Evolutionary conservation across 2,329 filamentous ascomycete genomes (phyloP).

Genomic region (Sclerotinia glacialis): DNA sequence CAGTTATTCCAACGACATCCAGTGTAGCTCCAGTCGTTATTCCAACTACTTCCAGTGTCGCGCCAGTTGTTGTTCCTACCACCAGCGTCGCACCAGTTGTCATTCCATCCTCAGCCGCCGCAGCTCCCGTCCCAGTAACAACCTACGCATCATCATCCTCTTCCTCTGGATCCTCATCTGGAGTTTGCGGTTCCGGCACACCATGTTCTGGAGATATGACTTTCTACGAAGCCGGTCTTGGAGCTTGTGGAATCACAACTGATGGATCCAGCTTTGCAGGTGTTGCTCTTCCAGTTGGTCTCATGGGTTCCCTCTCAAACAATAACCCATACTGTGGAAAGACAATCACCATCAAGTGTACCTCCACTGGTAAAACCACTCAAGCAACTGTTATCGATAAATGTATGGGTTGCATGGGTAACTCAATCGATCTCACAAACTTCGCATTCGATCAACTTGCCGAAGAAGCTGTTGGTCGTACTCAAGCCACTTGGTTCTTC

Average conservation of each 20-base stretch:
- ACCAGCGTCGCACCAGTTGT: conserved; percentile 26
- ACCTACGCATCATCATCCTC: conserved; percentile 21
- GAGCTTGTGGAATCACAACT: conserved; percentile 65
- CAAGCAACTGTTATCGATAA: conserved; percentile 67
- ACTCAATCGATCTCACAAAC: conserved; percentile 58
- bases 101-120: conserved; percentile 24
- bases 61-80: conserved; percentile 26
- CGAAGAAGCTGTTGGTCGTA: conserved; percentile 46
- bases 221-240: conserved; percentile 68
- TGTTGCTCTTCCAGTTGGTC: conserved; percentile 62
- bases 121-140: conserved; percentile 23
- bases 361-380: conserved; percentile 55
- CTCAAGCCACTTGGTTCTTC: conserved; percentile 48
- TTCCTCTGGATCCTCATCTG: conserved; percentile 26
- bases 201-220: conserved; percentile 64
- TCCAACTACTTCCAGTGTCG: conserved; percentile 29
- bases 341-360: conserved; percentile 65
- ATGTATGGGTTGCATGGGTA: conserved; percentile 63
- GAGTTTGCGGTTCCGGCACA: conserved; percentile 38
- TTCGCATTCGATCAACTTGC: conserved; percentile 43
- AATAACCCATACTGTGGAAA: conserved; percentile 68
- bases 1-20: conserved; percentile 27
- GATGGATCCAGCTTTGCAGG: conserved; percentile 55
- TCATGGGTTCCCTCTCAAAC: conserved; percentile 66
- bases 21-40: conserved; percentile 27